Evolutionary conservation across 2,329 filamentous ascomycete species (phyloP).

Genomic region (Penicillium brasilianum): DNA sequence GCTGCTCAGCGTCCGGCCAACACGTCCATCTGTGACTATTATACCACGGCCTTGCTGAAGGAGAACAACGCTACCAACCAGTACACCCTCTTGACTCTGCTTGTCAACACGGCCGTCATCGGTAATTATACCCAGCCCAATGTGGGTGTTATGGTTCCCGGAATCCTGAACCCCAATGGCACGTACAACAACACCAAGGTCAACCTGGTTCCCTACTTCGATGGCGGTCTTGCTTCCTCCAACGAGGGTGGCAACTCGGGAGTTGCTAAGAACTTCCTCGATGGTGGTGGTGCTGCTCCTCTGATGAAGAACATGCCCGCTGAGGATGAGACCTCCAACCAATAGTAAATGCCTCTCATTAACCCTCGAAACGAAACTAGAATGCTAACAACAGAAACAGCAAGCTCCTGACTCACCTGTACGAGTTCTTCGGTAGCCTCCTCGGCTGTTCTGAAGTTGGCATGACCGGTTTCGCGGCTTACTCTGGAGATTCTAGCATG

Average conservation of each 20-base stretch:
- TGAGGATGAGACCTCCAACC: constrained; percentile 56
- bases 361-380: neutral
- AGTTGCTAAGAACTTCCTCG: constrained; percentile 64
- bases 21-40: constrained; percentile 66
- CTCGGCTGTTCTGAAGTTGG: constrained; percentile 61
- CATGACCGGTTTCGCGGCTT: constrained; percentile 56
- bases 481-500: constrained; percentile 41
- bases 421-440: constrained; percentile 65
- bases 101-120: constrained; percentile 68
- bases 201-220: constrained; percentile 66
- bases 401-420: constrained; percentile 65
- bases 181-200: constrained; percentile 58
- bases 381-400: constrained; percentile 37
- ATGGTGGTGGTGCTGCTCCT: constrained; percentile 62
- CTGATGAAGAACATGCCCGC: constrained; percentile 62
- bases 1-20: constrained; percentile 55
- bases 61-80: constrained; percentile 66
- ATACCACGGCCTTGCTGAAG: constrained; percentile 63
- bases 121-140: constrained; percentile 66
- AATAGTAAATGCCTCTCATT: constrained; percentile 56
- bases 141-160: constrained; percentile 59
- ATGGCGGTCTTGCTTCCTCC: constrained; percentile 58
- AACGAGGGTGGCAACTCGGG: constrained; percentile 57
- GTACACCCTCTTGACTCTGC: constrained; percentile 58
- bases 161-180: constrained; percentile 60